These are phyloP conservation scores for Pterocarpus macrocarpus DNA, from an alignment of 306 rosid genomes.

Conservation along the genomic window DNA sequence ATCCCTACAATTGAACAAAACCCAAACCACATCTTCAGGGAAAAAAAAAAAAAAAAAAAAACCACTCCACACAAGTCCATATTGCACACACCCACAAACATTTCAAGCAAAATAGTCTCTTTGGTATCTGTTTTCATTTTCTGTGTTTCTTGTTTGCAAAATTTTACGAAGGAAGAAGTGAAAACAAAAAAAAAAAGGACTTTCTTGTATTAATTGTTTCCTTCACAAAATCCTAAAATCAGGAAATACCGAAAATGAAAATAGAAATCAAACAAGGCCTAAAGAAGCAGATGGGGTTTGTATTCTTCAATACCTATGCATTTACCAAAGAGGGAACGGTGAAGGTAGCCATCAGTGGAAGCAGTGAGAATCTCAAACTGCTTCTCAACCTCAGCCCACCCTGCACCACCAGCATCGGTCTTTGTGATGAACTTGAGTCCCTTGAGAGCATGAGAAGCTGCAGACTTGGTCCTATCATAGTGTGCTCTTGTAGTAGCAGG, in stretches of 20 bases:
- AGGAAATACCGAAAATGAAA: no score
- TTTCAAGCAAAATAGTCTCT: no score
- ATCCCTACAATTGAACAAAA: slow-evolving; percentile 57
- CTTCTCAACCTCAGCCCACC: slow-evolving; percentile 65
- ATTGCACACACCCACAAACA: neutral
- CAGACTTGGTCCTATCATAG: slow-evolving; percentile 57
- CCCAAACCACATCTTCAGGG: slow-evolving; percentile 27
- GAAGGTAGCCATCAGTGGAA: slow-evolving; percentile 57
- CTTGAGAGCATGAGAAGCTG: slow-evolving; percentile 57
- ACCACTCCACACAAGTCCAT: neutral
- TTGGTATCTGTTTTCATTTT: no score
- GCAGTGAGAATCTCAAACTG: slow-evolving; percentile 54
- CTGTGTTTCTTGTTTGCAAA: no score
- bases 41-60: neutral
- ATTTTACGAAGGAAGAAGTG: no score
- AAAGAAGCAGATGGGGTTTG: neutral
- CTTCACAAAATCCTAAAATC: no score
- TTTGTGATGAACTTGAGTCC: slow-evolving; percentile 62
- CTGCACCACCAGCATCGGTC: slow-evolving; percentile 49
- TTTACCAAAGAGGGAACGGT: slow-evolving; percentile 61
- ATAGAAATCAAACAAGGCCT: no score
- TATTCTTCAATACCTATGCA: slow-evolving; percentile 60
- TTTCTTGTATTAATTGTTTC: no score
- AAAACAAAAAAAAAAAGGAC: neutral
- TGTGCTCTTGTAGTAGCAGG: slow-evolving; percentile 13